These are phyloP conservation scores for Saccharomyces kudriavzevii DNA, from an alignment of 805 yeast genomes.

Conservation along the genomic window DNA sequence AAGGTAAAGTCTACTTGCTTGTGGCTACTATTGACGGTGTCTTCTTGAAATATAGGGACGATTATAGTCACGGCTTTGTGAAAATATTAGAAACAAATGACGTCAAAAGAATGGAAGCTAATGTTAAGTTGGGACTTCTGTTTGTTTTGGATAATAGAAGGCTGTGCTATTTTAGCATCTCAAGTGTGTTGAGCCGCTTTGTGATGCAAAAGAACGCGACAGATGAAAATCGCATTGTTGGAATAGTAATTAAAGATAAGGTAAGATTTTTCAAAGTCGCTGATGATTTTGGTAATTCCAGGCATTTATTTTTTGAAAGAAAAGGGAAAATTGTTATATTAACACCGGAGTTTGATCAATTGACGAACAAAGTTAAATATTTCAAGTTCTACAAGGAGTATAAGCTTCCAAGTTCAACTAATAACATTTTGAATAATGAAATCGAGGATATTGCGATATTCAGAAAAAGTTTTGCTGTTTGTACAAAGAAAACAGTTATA, in stretches of 20 bases:
- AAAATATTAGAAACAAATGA: slow-evolving; percentile 32
- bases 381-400: slow-evolving; percentile 45
- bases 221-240: slow-evolving; percentile 32
- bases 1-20: slow-evolving; percentile 39
- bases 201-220: slow-evolving; percentile 34
- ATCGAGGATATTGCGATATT: slow-evolving; percentile 54
- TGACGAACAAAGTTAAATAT: slow-evolving; percentile 25
- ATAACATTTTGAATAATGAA: slow-evolving; percentile 46
- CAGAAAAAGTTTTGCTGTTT: slow-evolving; percentile 58
- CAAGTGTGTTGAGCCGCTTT: slow-evolving; percentile 53
- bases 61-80: slow-evolving; percentile 8
- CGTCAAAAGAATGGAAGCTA: slow-evolving; percentile 50
- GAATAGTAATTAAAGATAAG: slow-evolving; percentile 45
- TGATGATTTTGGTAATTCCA: slow-evolving; percentile 50
- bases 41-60: slow-evolving; percentile 34
- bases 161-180: slow-evolving; percentile 55
- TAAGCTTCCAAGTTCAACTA: slow-evolving; percentile 49
- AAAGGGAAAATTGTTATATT: slow-evolving; percentile 40
- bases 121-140: slow-evolving; percentile 42
- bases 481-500: slow-evolving; percentile 60
- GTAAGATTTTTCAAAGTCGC: slow-evolving; percentile 62
- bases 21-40: slow-evolving; percentile 62
- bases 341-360: slow-evolving; percentile 30
- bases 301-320: slow-evolving; percentile 50
- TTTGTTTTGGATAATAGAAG: slow-evolving; percentile 51